Base-by-base conservation (phyloP, 257 asterid species). In the Plantago ovata region DNA sequence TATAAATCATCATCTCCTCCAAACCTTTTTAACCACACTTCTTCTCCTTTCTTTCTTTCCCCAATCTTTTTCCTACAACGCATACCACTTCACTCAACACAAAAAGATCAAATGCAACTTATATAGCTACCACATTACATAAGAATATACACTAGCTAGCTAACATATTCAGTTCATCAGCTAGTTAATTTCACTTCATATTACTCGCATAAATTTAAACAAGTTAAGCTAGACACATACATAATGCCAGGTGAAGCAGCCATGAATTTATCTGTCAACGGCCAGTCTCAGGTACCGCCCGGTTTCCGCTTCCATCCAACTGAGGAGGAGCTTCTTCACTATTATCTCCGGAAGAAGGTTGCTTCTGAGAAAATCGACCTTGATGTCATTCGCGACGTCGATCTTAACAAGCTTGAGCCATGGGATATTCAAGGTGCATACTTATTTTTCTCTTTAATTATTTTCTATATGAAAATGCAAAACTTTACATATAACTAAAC, bases 361-460 rank as follows among this genome's bases (percentile, higher is more conserved):
- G 60, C 65, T 18, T 57, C 33, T 15, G 52, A 66, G 61, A 66
- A 66, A 38, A 66, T 66, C n/a, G 71, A 66, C 49, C 65, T 66
- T 18, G 65, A 66, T 12, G 71, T 66, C 39, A 66, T 66, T 24
- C 64, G 65, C 0, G 71, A 66, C 7, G 53, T 66, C 3, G 71
- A 66, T 55, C 71, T 66, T 50, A 66, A 66, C 52, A 66, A 66
- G 64, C 71, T 58, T 23, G 71, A 66, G 50, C 71, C 71, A 16
- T 66, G 71, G 71, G 71, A 66, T 58, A 66, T 66, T 41, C 71
- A 58, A 66, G 71, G 71, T 58, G 50, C 47, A 18, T 4, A 7
- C 2, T 7, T 2, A 33, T 18, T 21, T 21, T 9, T 0, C 11
- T 44, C 18, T 44, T 13, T 14, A 8, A 1, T 11, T 44, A 2